These are phyloP conservation scores for Globisporangium apiculatum DNA, from an alignment of 352 stramenopile species.

Conservation along the genomic window DNA sequence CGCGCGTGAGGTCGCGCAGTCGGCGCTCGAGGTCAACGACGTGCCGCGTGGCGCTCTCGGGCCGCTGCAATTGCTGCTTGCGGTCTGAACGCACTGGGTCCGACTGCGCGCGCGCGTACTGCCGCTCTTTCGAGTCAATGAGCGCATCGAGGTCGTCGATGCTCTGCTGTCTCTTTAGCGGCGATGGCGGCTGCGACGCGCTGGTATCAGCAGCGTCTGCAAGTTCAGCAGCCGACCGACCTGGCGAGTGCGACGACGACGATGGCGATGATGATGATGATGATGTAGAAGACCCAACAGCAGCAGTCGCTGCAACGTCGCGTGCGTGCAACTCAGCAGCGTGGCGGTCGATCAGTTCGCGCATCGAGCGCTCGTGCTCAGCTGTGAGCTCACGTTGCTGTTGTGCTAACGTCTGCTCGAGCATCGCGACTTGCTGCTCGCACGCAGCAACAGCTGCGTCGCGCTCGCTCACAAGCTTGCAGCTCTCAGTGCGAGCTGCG, in stretches of 20 bases:
- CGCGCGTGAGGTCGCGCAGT: slow-evolving; percentile 30
- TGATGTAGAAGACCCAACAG: too few relatives aligned
- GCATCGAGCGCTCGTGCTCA: slow-evolving; percentile 30
- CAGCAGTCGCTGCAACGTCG: slow-evolving; percentile 6
- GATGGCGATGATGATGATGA: neutral
- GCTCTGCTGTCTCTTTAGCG: slow-evolving; percentile 16
- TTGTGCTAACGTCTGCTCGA: slow-evolving; percentile 26
- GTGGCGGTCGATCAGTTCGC: slow-evolving; percentile 35
- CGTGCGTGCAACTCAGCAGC: slow-evolving; percentile 23
- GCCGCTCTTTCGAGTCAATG: slow-evolving; percentile 26
- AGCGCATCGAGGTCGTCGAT: slow-evolving; percentile 35
- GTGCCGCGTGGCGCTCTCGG: too few relatives aligned
- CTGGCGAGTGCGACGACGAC: neutral
- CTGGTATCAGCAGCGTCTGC: neutral
- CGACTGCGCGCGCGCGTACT: slow-evolving; percentile 15
- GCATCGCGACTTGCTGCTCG: slow-evolving; percentile 17
- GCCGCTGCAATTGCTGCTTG: slow-evolving; percentile 17
- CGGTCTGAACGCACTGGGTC: slow-evolving; percentile 17
- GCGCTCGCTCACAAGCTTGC: neutral
- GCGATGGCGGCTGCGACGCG: neutral
- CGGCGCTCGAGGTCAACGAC: slow-evolving; percentile 17
- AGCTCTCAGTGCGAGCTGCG: too few relatives aligned
- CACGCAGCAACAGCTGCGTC: slow-evolving; percentile 9
- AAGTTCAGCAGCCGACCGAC: neutral
- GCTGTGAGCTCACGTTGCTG: slow-evolving; percentile 23